These are phyloP conservation scores for Pyrenochaeta sp. DNA, from an alignment of 2,329 filamentous ascomycete genomes.

Conservation along the genomic window DNA sequence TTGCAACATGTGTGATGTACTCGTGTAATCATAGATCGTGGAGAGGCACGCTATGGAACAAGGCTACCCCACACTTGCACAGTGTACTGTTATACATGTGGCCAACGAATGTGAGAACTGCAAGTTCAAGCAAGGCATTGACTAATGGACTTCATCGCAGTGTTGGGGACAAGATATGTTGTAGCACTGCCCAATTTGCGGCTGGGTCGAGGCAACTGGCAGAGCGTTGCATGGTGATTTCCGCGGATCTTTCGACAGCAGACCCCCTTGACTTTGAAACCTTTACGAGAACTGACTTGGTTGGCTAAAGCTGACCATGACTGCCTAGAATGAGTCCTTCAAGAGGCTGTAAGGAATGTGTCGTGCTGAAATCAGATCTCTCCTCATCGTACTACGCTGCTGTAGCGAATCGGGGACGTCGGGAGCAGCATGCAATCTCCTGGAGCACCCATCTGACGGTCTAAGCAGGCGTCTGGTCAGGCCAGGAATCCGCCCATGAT, in stretches of 20 bases:
- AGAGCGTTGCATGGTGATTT: too few relatives aligned
- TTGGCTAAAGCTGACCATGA: too few relatives aligned
- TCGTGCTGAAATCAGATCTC: background rate
- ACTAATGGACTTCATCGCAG: background rate
- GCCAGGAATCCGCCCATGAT: conserved; percentile 3
- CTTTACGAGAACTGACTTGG: too few relatives aligned
- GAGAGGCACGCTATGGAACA: background rate
- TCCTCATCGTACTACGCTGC: background rate
- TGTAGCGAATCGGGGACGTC: background rate
- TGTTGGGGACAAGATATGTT: too few relatives aligned
- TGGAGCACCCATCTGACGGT: background rate
- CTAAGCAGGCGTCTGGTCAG: conserved; percentile 4
- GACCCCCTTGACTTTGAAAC: too few relatives aligned
- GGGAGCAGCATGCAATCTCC: background rate
- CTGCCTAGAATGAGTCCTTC: too few relatives aligned
- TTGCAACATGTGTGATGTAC: background rate
- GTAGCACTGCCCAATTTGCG: too few relatives aligned
- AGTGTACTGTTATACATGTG: background rate
- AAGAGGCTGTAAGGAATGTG: background rate
- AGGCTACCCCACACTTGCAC: background rate
- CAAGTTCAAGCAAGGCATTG: background rate
- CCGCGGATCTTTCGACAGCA: too few relatives aligned
- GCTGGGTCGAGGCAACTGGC: too few relatives aligned
- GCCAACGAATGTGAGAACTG: background rate
- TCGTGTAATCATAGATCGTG: background rate